These are phyloP conservation scores for Periconia macrospinosa DNA, from an alignment of 2,329 filamentous ascomycete species.

Conservation along the genomic window DNA sequence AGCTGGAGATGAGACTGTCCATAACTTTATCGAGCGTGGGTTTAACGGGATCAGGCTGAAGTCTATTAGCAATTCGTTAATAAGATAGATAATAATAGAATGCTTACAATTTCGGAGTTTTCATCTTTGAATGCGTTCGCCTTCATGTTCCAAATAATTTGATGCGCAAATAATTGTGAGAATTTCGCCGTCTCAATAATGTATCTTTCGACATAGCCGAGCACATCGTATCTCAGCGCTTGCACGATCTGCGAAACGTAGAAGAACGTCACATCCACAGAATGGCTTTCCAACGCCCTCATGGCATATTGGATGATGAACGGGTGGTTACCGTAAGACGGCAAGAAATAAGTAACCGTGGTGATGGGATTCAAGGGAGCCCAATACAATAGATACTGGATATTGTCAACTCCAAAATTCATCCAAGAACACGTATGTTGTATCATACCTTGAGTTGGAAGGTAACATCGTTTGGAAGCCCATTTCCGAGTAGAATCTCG, in stretches of 20 bases:
- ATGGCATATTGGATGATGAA: constrained; percentile 97
- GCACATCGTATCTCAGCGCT: constrained; percentile 83
- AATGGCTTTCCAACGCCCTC: constrained; percentile 88
- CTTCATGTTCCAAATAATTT: constrained; percentile 99
- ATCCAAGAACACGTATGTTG: not conserved
- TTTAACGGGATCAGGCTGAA: constrained; percentile 83
- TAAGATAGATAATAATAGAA: not conserved
- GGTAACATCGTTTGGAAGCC: constrained; percentile 76
- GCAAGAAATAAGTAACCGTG: constrained; percentile 89
- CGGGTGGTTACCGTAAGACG: constrained; percentile 86
- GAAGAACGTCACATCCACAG: constrained; percentile 97
- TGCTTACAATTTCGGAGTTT: constrained; percentile 75
- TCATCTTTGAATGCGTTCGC: constrained; percentile 98
- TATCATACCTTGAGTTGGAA: constrained; percentile 75
- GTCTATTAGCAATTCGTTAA: not conserved
- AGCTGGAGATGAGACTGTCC: constrained; percentile 78
- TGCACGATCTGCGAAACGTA: constrained; percentile 99
- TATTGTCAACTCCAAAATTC: constrained; percentile 11
- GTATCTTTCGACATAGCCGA: constrained; percentile 95
- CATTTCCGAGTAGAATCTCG: constrained; percentile 75
- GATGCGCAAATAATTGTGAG: constrained; percentile 97
- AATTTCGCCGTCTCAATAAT: constrained; percentile 96
- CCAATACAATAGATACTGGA: constrained; percentile 88
- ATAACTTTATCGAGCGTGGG: constrained; percentile 91
- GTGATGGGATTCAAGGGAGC: constrained; percentile 88